These are phyloP conservation scores for Neurospora tetraspora DNA, from an alignment of 495 filamentous ascomycete genomes.

Conservation along the genomic window DNA sequence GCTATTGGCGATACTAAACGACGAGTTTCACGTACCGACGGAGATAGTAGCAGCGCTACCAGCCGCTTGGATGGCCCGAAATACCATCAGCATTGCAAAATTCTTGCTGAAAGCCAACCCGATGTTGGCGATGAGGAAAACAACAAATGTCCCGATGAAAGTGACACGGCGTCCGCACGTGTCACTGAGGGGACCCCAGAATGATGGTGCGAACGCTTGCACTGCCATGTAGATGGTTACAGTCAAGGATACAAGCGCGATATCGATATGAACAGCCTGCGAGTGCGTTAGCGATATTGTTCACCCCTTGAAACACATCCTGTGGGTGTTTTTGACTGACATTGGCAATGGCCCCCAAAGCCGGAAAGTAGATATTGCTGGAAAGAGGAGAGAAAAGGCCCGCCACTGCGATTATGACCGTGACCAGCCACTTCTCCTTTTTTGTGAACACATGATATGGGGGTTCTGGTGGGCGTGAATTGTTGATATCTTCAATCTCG, in stretches of 20 bases:
- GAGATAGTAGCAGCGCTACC: constrained; percentile 42
- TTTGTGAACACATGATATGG: constrained; percentile 23
- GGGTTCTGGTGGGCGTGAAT: not conserved
- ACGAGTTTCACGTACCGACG: constrained; percentile 2
- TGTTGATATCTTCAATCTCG: not conserved
- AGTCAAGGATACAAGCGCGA: constrained; percentile 15
- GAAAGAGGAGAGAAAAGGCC: constrained; percentile 31
- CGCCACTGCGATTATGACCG: constrained; percentile 27
- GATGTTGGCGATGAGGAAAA: constrained; percentile 44
- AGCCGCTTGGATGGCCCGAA: constrained; percentile 43
- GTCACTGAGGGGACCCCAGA: constrained; percentile 21
- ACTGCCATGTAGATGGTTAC: constrained; percentile 23
- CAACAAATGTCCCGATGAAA: constrained; percentile 40
- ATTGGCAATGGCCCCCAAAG: constrained; percentile 14
- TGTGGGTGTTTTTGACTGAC: not conserved
- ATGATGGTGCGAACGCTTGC: constrained; percentile 19
- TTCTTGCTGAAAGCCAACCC: constrained; percentile 38
- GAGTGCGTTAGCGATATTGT: not conserved
- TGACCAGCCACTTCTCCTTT: constrained; percentile 24
- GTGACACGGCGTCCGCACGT: constrained; percentile 18
- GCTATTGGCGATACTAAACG: not conserved
- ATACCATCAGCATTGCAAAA: constrained; percentile 38
- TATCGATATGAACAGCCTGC: constrained; percentile 3
- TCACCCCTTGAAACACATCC: not conserved
- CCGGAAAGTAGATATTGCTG: constrained; percentile 28